These are phyloP conservation scores for Rhizopus delemar DNA, from an alignment of 371 early-diverging fungal genomes.

Conservation along the genomic window DNA sequence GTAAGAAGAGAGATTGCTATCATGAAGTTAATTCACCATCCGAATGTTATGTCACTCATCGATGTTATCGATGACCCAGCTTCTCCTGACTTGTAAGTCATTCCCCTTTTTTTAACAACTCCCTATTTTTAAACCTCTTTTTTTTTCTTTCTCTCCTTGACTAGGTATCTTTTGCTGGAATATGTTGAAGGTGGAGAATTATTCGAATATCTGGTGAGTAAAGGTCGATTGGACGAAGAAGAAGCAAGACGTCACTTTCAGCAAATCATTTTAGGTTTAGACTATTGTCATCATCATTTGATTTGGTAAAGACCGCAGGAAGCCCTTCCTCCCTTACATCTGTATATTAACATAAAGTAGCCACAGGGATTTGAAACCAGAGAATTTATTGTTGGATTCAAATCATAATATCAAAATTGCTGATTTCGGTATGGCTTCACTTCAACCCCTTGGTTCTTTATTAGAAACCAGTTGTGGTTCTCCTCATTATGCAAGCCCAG, in stretches of 20 bases:
- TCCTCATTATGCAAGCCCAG: conserved; percentile 93
- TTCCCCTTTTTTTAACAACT: background rate
- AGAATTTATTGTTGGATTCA: conserved; percentile 88
- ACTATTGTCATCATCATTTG: conserved; percentile 83
- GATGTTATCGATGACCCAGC: conserved; percentile 74
- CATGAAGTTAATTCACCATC: conserved; percentile 70
- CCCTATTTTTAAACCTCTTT: background rate
- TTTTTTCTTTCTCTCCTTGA: background rate
- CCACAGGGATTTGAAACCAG: conserved; percentile 97
- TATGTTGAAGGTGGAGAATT: conserved; percentile 56
- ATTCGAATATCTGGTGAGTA: conserved; percentile 52
- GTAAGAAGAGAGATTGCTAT: conserved; percentile 77
- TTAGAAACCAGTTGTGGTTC: conserved; percentile 87
- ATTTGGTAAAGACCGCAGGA: conserved; percentile 37
- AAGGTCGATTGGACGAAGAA: conserved; percentile 61
- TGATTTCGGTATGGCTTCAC: conserved; percentile 85
- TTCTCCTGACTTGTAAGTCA: conserved; percentile 68
- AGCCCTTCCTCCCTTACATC: background rate
- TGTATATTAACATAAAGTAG: conserved; percentile 39
- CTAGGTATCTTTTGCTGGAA: conserved; percentile 46
- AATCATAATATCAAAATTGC: conserved; percentile 81
- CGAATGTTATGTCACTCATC: conserved; percentile 66
- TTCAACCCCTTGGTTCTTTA: conserved; percentile 72
- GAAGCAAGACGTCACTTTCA: conserved; percentile 93
- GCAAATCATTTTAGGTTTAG: conserved; percentile 92